Evolutionary conservation across 495 filamentous ascomycete species (phyloP).

Genomic region (Penicillium ucsense): DNA sequence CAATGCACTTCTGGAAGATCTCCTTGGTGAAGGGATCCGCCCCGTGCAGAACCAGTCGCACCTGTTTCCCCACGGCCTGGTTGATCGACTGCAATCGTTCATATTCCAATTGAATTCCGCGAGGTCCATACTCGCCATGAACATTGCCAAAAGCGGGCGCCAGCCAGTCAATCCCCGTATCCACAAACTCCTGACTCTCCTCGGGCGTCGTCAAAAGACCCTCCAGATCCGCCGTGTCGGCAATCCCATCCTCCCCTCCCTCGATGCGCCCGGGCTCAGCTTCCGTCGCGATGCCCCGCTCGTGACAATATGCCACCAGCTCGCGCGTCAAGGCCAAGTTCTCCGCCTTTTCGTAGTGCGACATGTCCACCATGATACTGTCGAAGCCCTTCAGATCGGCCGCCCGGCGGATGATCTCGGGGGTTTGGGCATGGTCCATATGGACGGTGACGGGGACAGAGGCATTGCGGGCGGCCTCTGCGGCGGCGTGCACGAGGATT

Average conservation of each 20-base stretch:
- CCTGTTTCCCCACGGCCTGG: constrained; percentile 48
- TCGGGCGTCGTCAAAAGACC: constrained; percentile 68
- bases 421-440: constrained; percentile 67
- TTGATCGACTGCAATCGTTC: constrained; percentile 56
- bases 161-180: constrained; percentile 72
- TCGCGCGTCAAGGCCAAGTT: constrained; percentile 65
- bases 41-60: constrained; percentile 67
- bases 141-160: constrained; percentile 83
- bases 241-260: constrained; percentile 76
- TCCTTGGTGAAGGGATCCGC: constrained; percentile 64
- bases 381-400: constrained; percentile 62
- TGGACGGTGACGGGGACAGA: constrained; percentile 63
- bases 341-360: constrained; percentile 73
- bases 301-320: constrained; percentile 61
- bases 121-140: constrained; percentile 70
- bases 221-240: constrained; percentile 65
- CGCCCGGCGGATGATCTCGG: constrained; percentile 58
- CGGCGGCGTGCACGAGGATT: constrained; percentile 53
- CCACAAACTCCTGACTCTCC: constrained; percentile 66
- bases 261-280: constrained; percentile 77
- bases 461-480: constrained; percentile 52
- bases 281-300: constrained; percentile 65
- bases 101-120: constrained; percentile 66
- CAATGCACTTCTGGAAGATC: constrained; percentile 60
- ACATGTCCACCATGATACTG: constrained; percentile 79